phyloP scores from a whole-genome alignment of 371 early-diverging fungal species.

The Apophysomyces elegans region DNA sequence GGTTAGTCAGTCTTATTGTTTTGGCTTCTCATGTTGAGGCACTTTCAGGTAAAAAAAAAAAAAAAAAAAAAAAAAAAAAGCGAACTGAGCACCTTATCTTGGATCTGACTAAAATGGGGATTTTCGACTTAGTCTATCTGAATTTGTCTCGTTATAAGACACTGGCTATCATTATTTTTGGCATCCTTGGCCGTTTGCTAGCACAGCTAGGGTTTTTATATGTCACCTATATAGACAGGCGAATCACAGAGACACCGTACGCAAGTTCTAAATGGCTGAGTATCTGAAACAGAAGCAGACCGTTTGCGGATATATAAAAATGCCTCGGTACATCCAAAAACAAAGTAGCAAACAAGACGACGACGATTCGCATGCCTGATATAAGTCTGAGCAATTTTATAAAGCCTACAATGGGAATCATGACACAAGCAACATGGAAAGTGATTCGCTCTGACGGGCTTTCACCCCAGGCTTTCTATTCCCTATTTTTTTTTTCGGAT shows the following conservation, averaged over 20 bases:
- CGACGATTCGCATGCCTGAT: too few species aligned
- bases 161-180: constrained; percentile 52
- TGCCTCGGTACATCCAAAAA: too few species aligned
- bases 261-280: constrained; percentile 6
- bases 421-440: too few species aligned
- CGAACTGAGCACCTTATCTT: neutral
- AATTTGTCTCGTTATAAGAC: constrained; percentile 54
- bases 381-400: too few species aligned
- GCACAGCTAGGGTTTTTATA: constrained; percentile 57
- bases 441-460: too few species aligned
- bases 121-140: constrained; percentile 47
- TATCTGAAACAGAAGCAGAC: neutral
- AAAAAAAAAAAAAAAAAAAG: neutral
- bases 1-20: constrained; percentile 80
- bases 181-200: constrained; percentile 46
- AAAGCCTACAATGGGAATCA: too few species aligned
- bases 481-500: too few species aligned
- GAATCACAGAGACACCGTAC: neutral
- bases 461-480: too few species aligned
- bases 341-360: too few species aligned
- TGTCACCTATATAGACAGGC: constrained; percentile 31
- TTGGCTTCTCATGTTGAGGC: constrained; percentile 88
- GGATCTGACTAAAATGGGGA: too few species aligned
- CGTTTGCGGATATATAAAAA: neutral
- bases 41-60: constrained; percentile 64